Base-by-base conservation (phyloP, 768 basidiomycete species). In the Lactarius sanguifluus region DNA sequence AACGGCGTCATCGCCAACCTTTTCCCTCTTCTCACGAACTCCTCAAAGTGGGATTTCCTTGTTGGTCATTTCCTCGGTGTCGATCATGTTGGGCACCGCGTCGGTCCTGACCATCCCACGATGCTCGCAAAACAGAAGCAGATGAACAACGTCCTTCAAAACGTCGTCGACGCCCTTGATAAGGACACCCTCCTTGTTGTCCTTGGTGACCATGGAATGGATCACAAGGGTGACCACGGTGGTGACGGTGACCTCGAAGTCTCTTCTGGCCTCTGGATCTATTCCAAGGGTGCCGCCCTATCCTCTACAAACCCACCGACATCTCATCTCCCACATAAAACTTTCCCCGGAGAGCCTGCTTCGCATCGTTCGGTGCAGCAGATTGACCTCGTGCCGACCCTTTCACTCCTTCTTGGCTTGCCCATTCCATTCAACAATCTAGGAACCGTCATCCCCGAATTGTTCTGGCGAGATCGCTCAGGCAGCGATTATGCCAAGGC, bases 181-280 rank as follows among this genome's bases (percentile, higher is more conserved):
- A 80, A 91, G n/a, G 90, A 96, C 59, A 98, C 97, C 0, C 79
- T 99, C 0, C 82, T 99, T 6, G 86, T 99, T 62, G 83, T 99
- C 1, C 80, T 98, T 1, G 97, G 97, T 1, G 96, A 99, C 74
- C 97, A 98, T 72, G 97, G 97, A 0, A 98, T 99, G 97, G 95
- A 98, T 72, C 81, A 84, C 47, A 83, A 90, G 25, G 97, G 97
- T 2, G 96, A 99, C 71, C 96, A 98, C 71, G 97, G 97, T 0
- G 96, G 97, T 1, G 97, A 98, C 72, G 88, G 89, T 1, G 79
- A 80, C 5, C 83, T 90, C 34, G 96, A 99, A 74, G 93, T 94
- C 0, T 89, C 91, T 13, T 81, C 94, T 1, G 94, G 84, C 0
- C 76, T 96, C 43, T 98, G 96, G 96, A 79, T 98, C 54, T 99